Evolutionary conservation across 2,329 filamentous ascomycete species (phyloP), one percentile per base, ranked within the genome.

Genomic region (Canariomyces notabilis): DNA sequence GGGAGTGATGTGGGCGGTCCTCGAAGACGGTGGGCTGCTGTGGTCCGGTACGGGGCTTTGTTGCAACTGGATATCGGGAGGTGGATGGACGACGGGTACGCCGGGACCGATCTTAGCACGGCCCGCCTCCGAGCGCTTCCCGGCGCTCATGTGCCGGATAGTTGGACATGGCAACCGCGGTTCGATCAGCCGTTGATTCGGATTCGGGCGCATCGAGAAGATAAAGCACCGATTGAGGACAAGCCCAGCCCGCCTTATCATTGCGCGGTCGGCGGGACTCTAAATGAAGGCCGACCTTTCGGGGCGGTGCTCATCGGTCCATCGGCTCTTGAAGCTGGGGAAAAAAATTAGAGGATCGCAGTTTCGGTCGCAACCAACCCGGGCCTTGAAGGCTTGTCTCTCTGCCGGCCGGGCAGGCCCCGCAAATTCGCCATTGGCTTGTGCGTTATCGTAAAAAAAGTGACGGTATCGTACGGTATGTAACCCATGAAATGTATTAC

Each of bases 161-260:
- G n/a, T n/a, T n/a, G 29, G 14, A 21, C 23, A 6, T 22, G 5
- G 16, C 4, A 5, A 9, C 19, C 5, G 33, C 19, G 33, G 15
- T 19, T 11, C 15, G 33, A 19, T 6, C 15, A 19, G 33, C 15
- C 33, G 16, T 19, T 11, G n/a, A 5, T 18, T 9, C 15, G 18
- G 33, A 11, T n/a, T 9, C 15, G 18, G 33, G 12, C 9, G 19
- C 14, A 5, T 15, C 18, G 11, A 22, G 18, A 18, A 26, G 44
- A 21, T 29, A 48, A 37, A 45, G 35, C 54, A 55, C 21, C 51
- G 48, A 42, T 43, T 45, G 46, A 50, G 50, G 16, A 53, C 36
- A 31, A 53, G 51, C 32, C 48, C 35, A 26, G 48, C 26, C 33
- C 42, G 37, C 29, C 44, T 46, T 51, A 56, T 54, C 23, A 42